Percentiles rank a stretch among this genome's conserved stretches.
Evolutionary conservation across 202 grass and related monocot genomes (phyloP).

Genomic region (Eragrostis tef): DNA sequence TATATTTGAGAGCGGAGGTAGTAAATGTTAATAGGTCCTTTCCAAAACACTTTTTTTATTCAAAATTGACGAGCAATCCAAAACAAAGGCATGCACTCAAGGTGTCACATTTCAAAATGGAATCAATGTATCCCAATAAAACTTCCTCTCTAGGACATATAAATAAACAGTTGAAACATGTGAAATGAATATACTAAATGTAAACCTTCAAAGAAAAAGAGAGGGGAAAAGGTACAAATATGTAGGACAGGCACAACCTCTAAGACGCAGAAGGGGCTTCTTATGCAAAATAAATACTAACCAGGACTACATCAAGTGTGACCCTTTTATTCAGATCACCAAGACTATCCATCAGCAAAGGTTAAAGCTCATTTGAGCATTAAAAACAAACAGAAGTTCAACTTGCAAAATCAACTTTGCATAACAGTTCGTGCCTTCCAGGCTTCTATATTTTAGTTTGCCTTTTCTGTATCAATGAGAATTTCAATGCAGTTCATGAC

Average conservation of each 20-base stretch:
- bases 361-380: neutral
- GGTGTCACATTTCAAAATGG: neutral
- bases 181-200: neutral
- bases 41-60: slow-evolving; percentile 7
- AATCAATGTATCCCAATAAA: slow-evolving; percentile 9
- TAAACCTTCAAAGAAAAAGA: neutral
- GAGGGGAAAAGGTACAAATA: slow-evolving; percentile 4
- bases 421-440: slow-evolving; percentile 7
- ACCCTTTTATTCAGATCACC: slow-evolving; percentile 4
- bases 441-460: neutral
- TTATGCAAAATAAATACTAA: neutral
- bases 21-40: neutral
- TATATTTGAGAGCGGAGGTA: too few species aligned
- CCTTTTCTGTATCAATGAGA: neutral
- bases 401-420: neutral
- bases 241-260: neutral
- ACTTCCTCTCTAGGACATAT: neutral
- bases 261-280: neutral
- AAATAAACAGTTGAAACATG: neutral
- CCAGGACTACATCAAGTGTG: neutral
- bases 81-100: slow-evolving; percentile 24
- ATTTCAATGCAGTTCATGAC: neutral
- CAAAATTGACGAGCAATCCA: slow-evolving; percentile 10
- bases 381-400: neutral
- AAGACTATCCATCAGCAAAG: neutral